phyloP scores from a whole-genome alignment of 192 early-diverging fungal genomes.

The Podila verticillata region DNA sequence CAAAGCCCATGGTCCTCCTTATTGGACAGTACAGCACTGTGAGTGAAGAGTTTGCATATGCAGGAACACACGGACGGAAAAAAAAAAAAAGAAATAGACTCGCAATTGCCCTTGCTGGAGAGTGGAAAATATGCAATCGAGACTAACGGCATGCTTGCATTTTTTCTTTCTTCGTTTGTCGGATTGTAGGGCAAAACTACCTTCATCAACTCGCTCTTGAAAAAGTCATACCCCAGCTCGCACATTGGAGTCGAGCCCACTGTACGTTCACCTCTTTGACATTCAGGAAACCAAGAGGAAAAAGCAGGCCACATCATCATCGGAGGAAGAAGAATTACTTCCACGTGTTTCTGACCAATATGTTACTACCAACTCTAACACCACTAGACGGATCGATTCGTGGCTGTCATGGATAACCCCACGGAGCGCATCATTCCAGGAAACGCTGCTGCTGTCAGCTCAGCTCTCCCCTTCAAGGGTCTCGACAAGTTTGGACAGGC shows the following conservation, averaged over 20 bases:
- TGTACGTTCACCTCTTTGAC: constrained; percentile 5
- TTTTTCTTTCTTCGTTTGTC: not conserved
- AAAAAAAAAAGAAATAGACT: too few relatives aligned
- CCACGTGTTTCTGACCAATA: too few relatives aligned
- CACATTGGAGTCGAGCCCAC: constrained; percentile 86
- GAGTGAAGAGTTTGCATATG: constrained; percentile 2
- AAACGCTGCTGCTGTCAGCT: constrained; percentile 81
- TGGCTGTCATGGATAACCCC: constrained; percentile 80
- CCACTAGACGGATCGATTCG: constrained; percentile 78
- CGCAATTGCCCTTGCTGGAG: not conserved
- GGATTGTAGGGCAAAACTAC: constrained; percentile 75
- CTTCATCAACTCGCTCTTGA: constrained; percentile 80
- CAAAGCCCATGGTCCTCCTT: constrained; percentile 86
- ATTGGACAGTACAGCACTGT: constrained; percentile 86
- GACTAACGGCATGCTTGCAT: not conserved
- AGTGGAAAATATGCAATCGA: not conserved
- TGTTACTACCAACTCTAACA: too few relatives aligned
- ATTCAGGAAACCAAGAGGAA: too few relatives aligned
- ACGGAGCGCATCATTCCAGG: constrained; percentile 84
- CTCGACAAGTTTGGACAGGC: constrained; percentile 79
- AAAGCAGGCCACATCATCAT: too few relatives aligned
- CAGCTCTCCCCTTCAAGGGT: constrained; percentile 79
- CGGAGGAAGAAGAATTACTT: too few relatives aligned
- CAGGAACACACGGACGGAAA: too few relatives aligned
- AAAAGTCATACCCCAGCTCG: constrained; percentile 78